Percentiles rank a stretch among this genome's conserved stretches.
Conservation (phyloP, 345 rosid genomes). For the Erodium maritimum region DNA sequence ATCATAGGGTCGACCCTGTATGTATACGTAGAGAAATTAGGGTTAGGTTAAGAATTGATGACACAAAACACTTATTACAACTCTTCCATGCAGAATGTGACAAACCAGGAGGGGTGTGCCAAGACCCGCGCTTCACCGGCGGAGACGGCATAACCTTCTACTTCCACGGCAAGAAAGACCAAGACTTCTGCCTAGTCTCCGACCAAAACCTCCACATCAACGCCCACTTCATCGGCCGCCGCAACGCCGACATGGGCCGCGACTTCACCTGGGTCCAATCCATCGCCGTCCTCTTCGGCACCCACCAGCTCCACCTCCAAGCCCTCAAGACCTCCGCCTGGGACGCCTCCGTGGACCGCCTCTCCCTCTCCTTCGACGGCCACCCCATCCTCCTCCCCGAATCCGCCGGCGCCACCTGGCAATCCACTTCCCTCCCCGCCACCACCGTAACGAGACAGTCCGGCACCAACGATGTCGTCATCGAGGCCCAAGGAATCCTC, state of each 20-base stretch:
- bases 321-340: conserved; percentile 18
- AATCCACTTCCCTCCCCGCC: neutral
- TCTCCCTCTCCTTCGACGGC: conserved; percentile 15
- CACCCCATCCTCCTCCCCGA: conserved; percentile 13
- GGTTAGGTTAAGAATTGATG: no score
- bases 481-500: conserved; percentile 14
- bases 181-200: conserved; percentile 18
- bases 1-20: no score
- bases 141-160: conserved; percentile 59
- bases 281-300: conserved; percentile 15
- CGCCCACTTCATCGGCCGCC: conserved; percentile 17
- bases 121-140: conserved; percentile 60
- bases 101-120: conserved; percentile 46
- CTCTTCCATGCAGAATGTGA: conserved; percentile 54
- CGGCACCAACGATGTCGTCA: conserved; percentile 5
- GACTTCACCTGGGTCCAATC: conserved; percentile 29
- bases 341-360: conserved; percentile 19
- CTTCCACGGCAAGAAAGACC: conserved; percentile 53
- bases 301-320: conserved; percentile 14
- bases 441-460: conserved; percentile 11
- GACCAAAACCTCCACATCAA: conserved; percentile 26
- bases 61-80: no score
- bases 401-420: conserved; percentile 10
- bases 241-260: conserved; percentile 10
- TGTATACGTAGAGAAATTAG: no score